Evolutionary conservation across 768 basidiomycete genomes (phyloP).

Genomic region (Mrakia blollopis): DNA sequence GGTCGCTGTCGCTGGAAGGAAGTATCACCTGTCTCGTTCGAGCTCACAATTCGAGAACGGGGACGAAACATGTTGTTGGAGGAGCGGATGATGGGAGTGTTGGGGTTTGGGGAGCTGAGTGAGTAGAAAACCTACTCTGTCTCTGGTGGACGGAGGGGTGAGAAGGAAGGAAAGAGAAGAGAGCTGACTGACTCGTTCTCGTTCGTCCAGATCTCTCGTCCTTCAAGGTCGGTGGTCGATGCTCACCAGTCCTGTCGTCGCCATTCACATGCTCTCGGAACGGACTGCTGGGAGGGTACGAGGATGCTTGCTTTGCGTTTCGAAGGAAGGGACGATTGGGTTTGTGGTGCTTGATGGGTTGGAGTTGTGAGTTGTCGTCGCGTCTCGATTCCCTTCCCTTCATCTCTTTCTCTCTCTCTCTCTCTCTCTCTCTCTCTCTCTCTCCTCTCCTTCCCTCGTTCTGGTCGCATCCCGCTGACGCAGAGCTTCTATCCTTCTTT

Average conservation of each 20-base stretch:
- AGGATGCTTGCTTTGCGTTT: conserved; percentile 66
- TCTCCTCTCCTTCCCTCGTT: neutral
- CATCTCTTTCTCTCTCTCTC: conserved; percentile 18
- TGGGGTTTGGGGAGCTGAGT: conserved; percentile 44
- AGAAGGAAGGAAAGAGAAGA: neutral
- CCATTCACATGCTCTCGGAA: conserved; percentile 34
- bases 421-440: neutral
- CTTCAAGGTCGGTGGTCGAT: conserved; percentile 66
- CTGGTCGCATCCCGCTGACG: no score
- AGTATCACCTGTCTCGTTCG: conserved; percentile 53
- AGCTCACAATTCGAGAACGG: conserved; percentile 57
- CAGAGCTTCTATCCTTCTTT: neutral
- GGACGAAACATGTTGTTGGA: conserved; percentile 62
- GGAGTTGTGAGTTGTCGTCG: conserved; percentile 60
- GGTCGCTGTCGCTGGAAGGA: conserved; percentile 53
- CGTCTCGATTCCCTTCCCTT: conserved; percentile 20
- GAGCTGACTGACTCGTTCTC: neutral
- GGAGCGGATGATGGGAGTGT: conserved; percentile 75
- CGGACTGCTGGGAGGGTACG: conserved; percentile 52
- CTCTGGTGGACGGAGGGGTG: neutral
- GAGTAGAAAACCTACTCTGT: no score
- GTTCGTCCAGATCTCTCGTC: conserved; percentile 46
- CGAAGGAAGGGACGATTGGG: conserved; percentile 74
- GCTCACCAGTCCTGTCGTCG: conserved; percentile 60
- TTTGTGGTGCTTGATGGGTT: conserved; percentile 67